Evolutionary conservation across 495 filamentous ascomycete species (phyloP).

Genomic region (Evernia prunastri): DNA sequence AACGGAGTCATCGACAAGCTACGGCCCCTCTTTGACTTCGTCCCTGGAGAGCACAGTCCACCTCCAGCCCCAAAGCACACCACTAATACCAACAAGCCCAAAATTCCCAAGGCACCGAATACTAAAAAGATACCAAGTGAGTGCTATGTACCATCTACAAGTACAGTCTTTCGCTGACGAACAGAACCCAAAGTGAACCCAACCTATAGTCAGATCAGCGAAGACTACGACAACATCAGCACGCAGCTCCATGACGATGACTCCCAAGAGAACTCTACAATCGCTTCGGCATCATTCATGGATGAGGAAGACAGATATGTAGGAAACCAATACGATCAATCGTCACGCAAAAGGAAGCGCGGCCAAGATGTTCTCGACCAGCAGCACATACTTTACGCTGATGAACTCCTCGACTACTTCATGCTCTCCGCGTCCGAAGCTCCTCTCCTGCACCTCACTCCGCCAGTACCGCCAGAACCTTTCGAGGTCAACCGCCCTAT

Average conservation of each 20-base stretch:
- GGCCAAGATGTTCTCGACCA: conserved; percentile 57
- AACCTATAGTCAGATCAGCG: conserved; percentile 32
- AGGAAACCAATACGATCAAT: conserved; percentile 54
- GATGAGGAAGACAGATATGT: conserved; percentile 67
- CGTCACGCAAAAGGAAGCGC: conserved; percentile 74
- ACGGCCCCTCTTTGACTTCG: conserved; percentile 80
- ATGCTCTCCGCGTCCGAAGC: conserved; percentile 69
- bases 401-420: conserved; percentile 92
- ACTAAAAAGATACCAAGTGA: conserved; percentile 40
- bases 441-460: conserved; percentile 51
- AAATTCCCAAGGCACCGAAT: conserved; percentile 47
- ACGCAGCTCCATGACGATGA: conserved; percentile 69
- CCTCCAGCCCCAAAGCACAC: conserved; percentile 91
- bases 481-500: conserved; percentile 85
- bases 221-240: conserved; percentile 51
- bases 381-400: conserved; percentile 81
- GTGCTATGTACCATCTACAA: not conserved
- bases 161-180: conserved; percentile 16
- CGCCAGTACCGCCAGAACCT: conserved; percentile 70
- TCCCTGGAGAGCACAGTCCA: conserved; percentile 76
- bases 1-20: conserved; percentile 80
- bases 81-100: conserved; percentile 61
- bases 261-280: conserved; percentile 69
- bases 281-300: conserved; percentile 74
- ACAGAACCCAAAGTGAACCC: conserved; percentile 23